Conservation (phyloP, 148 eudicot species). For the Polygonum maritimum region DNA sequence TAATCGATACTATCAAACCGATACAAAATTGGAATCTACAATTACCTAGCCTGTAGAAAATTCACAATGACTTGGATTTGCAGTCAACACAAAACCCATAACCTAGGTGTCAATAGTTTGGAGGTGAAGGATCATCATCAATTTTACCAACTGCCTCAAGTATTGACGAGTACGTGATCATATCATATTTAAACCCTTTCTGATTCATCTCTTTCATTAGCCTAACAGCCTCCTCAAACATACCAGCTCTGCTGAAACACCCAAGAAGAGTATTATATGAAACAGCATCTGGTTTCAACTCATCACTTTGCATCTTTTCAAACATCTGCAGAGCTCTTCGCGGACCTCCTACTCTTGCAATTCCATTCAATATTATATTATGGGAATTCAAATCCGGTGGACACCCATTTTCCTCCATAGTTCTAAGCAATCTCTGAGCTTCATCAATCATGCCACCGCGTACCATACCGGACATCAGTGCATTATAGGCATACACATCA, state of each 20-base stretch:
- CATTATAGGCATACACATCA: conserved; percentile 76
- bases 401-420: conserved; percentile 79
- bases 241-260: conserved; percentile 88
- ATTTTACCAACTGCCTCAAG: conserved; percentile 94
- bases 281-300: conserved; percentile 64
- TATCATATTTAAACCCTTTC: conserved; percentile 71
- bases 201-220: conserved; percentile 78
- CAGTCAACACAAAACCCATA: not conserved
- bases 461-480: conserved; percentile 91
- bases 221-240: conserved; percentile 95
- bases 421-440: conserved; percentile 54
- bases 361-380: conserved; percentile 76
- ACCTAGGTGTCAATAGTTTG: not conserved
- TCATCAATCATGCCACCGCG: conserved; percentile 74
- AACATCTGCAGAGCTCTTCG: conserved; percentile 64
- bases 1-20: not conserved
- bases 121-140: conserved; percentile 41
- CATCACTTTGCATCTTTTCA: conserved; percentile 55
- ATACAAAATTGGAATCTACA: not conserved
- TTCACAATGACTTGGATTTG: too few relatives aligned
- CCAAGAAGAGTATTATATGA: conserved; percentile 88
- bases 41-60: not conserved
- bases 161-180: conserved; percentile 79
- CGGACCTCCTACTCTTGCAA: conserved; percentile 74
- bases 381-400: conserved; percentile 66